Evolutionary conservation across 768 basidiomycete genomes (phyloP).

Genomic region (Leccinum arenicola): DNA sequence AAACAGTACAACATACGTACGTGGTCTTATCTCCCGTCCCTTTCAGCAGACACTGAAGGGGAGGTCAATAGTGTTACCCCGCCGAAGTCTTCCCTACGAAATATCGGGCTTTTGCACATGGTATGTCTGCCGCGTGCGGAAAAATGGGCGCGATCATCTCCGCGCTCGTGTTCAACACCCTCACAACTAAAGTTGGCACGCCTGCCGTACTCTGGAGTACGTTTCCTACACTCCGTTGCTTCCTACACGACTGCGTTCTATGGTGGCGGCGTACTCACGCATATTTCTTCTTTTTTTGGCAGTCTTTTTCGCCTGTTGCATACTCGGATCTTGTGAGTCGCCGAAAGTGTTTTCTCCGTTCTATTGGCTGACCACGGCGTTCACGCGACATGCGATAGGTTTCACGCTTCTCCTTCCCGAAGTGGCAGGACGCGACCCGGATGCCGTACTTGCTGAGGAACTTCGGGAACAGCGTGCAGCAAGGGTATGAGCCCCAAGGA

Average conservation of each 20-base stretch:
- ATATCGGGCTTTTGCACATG: conserved; percentile 72
- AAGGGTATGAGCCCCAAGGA: neutral
- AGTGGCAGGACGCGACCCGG: conserved; percentile 49
- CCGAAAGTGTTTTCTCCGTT: neutral
- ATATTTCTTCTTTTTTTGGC: neutral
- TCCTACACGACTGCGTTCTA: neutral
- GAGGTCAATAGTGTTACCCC: conserved; percentile 52
- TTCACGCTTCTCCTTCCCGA: conserved; percentile 51
- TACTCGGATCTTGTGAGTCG: conserved; percentile 49
- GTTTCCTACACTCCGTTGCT: conserved; percentile 25
- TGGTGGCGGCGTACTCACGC: neutral
- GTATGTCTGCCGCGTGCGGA: conserved; percentile 69
- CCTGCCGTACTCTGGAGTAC: conserved; percentile 69
- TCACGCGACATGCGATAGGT: conserved; percentile 9
- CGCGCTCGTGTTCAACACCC: conserved; percentile 67
- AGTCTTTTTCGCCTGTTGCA: conserved; percentile 69
- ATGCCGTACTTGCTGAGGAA: conserved; percentile 43
- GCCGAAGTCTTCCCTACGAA: conserved; percentile 80
- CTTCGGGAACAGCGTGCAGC: conserved; percentile 17
- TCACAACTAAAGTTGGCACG: conserved; percentile 60
- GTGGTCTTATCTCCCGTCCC: conserved; percentile 4
- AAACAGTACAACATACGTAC: conserved; percentile 50
- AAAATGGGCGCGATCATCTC: conserved; percentile 78
- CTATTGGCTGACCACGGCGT: neutral
- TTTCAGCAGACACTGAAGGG: neutral